A percentile compares a stretch with the other conserved stretches of the same genome.
These are phyloP conservation scores for Cystobasidiaceae sp. DNA, from an alignment of 1,284 basidiomycete species.

Conservation along the genomic window DNA sequence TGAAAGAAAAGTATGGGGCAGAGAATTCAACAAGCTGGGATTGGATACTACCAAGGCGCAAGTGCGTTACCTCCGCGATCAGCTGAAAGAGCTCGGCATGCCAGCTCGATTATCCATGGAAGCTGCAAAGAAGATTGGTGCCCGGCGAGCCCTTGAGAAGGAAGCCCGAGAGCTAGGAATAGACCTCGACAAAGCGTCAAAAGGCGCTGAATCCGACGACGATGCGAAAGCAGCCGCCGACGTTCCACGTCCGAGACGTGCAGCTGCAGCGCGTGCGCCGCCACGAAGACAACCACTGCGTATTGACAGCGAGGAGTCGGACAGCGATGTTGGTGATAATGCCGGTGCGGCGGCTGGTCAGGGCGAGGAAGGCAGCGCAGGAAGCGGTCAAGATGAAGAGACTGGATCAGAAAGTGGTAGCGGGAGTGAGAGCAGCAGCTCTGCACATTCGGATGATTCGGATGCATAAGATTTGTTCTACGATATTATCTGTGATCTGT, in stretches of 20 bases:
- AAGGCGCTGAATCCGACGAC: background rate
- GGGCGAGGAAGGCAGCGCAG: background rate
- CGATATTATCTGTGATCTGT: too few relatives aligned
- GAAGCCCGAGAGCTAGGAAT: conserved; percentile 24
- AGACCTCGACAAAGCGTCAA: background rate
- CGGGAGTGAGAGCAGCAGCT: background rate
- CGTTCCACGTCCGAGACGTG: conserved; percentile 8
- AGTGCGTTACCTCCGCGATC: conserved; percentile 5
- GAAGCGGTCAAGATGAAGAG: background rate
- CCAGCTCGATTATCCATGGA: conserved; percentile 19
- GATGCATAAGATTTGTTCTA: too few relatives aligned
- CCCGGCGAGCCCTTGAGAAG: conserved; percentile 19
- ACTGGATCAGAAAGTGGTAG: background rate
- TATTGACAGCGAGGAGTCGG: conserved; percentile 16
- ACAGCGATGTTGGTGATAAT: background rate
- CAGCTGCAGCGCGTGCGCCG: conserved; percentile 9
- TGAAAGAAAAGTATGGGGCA: conserved; percentile 17
- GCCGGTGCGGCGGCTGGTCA: background rate
- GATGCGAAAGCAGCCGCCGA: background rate
- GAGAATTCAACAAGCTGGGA: conserved; percentile 3
- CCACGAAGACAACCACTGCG: background rate
- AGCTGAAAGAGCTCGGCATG: conserved; percentile 25
- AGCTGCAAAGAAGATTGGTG: conserved; percentile 29
- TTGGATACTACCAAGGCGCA: background rate
- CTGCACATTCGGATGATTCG: too few relatives aligned